Percentiles rank a stretch among this genome's conserved stretches.
Conservation (phyloP, 2,329 filamentous ascomycete species). For the Sporothrix schenckii region DNA sequence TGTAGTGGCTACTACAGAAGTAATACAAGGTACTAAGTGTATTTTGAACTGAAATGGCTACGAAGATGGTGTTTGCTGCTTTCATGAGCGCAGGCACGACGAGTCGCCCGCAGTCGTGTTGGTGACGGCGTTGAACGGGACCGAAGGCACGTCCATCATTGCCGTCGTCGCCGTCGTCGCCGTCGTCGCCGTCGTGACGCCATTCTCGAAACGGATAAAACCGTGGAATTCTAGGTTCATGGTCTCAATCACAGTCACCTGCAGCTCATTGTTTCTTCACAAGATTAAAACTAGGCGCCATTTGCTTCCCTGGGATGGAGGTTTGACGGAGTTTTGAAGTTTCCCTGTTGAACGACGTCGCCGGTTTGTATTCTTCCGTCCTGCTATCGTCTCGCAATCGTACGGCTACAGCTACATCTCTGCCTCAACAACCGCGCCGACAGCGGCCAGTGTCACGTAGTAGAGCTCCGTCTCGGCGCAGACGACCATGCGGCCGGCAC, state of each 20-base stretch:
- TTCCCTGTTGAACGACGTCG: no score
- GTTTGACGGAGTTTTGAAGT: no score
- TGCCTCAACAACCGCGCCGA: conserved; percentile 35
- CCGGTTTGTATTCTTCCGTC: no score
- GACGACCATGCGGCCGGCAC: conserved; percentile 48
- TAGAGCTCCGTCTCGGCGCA: conserved; percentile 48
- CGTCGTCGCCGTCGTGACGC: background rate
- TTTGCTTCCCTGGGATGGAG: no score
- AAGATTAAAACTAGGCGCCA: no score
- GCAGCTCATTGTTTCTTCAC: no score
- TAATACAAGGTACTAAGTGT: background rate
- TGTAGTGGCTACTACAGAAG: no score
- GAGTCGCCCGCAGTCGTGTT: background rate
- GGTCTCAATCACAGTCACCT: background rate
- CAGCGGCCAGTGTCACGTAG: conserved; percentile 44
- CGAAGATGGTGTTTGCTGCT: background rate
- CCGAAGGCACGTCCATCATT: background rate
- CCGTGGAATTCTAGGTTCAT: conserved; percentile 3
- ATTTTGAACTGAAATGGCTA: background rate
- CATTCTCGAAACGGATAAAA: background rate
- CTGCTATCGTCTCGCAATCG: no score
- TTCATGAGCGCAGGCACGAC: background rate
- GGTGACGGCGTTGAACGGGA: background rate
- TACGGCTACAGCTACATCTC: conserved; percentile 14
- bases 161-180: background rate